Percentiles rank a stretch among this genome's conserved stretches.
These are phyloP conservation scores for Arthroderma sp. DNA, from an alignment of 2,329 filamentous ascomycete species.

Conservation along the genomic window DNA sequence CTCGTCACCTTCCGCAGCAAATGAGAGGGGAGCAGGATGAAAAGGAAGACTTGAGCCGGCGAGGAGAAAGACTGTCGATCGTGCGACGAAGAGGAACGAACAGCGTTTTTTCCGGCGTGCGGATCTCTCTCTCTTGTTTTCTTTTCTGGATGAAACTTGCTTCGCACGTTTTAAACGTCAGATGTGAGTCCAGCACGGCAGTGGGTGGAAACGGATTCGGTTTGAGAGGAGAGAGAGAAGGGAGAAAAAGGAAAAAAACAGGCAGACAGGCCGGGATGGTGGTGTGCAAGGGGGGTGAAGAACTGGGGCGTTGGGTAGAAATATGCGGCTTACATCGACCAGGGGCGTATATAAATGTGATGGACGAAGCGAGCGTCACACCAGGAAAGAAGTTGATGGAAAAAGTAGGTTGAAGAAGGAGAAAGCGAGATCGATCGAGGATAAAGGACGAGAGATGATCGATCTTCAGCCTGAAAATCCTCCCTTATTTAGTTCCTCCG, in stretches of 20 bases:
- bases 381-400: not conserved
- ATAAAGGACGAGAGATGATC: not conserved
- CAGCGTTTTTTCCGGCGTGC: not conserved
- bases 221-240: not conserved
- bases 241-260: not conserved
- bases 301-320: not conserved
- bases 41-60: not conserved
- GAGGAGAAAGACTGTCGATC: not conserved
- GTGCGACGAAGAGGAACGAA: not conserved
- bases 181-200: no score
- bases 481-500: not conserved
- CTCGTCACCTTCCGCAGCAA: not conserved
- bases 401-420: not conserved
- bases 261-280: not conserved
- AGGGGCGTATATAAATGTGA: no score
- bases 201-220: not conserved
- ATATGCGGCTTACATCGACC: not conserved
- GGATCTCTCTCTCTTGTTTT: not conserved
- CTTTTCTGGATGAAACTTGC: not conserved
- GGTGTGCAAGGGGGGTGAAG: not conserved
- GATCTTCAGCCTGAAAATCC: not conserved
- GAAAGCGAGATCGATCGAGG: no score
- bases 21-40: not conserved
- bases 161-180: slow-evolving; percentile 1
- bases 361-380: not conserved